Percentiles rank a stretch among this genome's conserved stretches.
Evolutionary conservation across 2,329 filamentous ascomycete species (phyloP).

Genomic region (Hypomyces rosellus): DNA sequence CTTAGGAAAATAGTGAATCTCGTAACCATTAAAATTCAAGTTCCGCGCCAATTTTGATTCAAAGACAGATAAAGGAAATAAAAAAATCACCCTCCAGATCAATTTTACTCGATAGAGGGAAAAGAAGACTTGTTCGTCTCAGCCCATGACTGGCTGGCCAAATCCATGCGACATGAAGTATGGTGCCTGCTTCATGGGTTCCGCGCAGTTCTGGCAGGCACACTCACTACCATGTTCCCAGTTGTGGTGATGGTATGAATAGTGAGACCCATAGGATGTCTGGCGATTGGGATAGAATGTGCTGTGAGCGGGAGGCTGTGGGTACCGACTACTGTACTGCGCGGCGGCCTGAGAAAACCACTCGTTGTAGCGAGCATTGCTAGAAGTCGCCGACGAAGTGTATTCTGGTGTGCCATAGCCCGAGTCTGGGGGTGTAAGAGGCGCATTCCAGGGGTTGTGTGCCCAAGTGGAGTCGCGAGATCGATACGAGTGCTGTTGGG

Average conservation of each 20-base stretch:
- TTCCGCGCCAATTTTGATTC: conserved; percentile 9
- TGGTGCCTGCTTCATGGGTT: conserved; percentile 38
- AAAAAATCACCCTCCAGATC: background rate
- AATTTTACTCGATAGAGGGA: conserved; percentile 10
- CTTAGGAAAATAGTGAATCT: conserved; percentile 23
- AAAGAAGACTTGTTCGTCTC: conserved; percentile 20
- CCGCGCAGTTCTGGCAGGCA: conserved; percentile 41
- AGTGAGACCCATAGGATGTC: conserved; percentile 36
- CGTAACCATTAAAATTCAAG: conserved; percentile 26
- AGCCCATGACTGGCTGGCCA: conserved; percentile 51
- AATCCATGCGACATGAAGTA: conserved; percentile 47
- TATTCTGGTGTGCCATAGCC: conserved; percentile 58
- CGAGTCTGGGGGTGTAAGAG: conserved; percentile 54
- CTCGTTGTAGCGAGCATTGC: conserved; percentile 51
- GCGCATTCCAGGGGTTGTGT: conserved; percentile 41
- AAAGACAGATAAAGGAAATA: conserved; percentile 7
- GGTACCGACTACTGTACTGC: conserved; percentile 40
- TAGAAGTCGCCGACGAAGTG: conserved; percentile 47
- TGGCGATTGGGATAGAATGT: conserved; percentile 37
- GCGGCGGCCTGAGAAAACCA: conserved; percentile 45
- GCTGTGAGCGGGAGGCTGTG: conserved; percentile 35
- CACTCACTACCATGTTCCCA: conserved; percentile 51
- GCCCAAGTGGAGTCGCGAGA: conserved; percentile 40
- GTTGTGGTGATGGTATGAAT: conserved; percentile 38
- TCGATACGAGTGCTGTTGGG: conserved; percentile 34